Conservation (phyloP, 306 rosid species). For the Fagus crenata region DNA sequence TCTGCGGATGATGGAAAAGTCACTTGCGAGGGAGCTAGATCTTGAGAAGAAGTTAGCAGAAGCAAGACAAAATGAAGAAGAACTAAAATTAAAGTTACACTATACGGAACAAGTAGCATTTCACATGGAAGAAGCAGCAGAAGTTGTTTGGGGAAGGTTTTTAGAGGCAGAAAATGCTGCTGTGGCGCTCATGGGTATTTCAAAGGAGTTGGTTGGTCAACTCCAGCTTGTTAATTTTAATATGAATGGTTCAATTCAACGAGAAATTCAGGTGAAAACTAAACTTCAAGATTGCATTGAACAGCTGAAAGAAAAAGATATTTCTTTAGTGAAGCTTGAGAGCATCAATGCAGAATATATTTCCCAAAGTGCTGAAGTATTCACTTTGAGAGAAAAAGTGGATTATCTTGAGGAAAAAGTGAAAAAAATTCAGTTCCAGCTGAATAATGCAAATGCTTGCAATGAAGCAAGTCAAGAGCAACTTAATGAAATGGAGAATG, state of each 20-base stretch:
- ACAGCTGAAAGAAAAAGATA: slow-evolving; percentile 55
- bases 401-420: slow-evolving; percentile 49
- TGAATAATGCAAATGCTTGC: slow-evolving; percentile 42
- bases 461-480: slow-evolving; percentile 55
- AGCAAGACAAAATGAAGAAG: slow-evolving; percentile 65
- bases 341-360: slow-evolving; percentile 34
- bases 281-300: slow-evolving; percentile 45
- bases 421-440: slow-evolving; percentile 43
- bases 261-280: slow-evolving; percentile 60
- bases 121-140: slow-evolving; percentile 83
- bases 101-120: slow-evolving; percentile 71
- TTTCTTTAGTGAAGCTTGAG: slow-evolving; percentile 52
- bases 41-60: slow-evolving; percentile 82
- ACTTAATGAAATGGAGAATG: slow-evolving; percentile 55
- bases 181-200: slow-evolving; percentile 78
- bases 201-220: slow-evolving; percentile 67
- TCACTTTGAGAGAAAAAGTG: slow-evolving; percentile 60
- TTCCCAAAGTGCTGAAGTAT: slow-evolving; percentile 49
- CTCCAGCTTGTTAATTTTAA: slow-evolving; percentile 71
- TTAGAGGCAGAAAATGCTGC: slow-evolving; percentile 89
- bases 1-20: slow-evolving; percentile 85
- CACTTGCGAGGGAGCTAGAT: slow-evolving; percentile 82
- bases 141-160: slow-evolving; percentile 96
- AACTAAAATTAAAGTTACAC: slow-evolving; percentile 70
- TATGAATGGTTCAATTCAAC: slow-evolving; percentile 50